Percentiles rank a stretch among this genome's conserved stretches.
phyloP scores from a whole-genome alignment of 306 rosid species.

The Hippophae gyantsensis region DNA sequence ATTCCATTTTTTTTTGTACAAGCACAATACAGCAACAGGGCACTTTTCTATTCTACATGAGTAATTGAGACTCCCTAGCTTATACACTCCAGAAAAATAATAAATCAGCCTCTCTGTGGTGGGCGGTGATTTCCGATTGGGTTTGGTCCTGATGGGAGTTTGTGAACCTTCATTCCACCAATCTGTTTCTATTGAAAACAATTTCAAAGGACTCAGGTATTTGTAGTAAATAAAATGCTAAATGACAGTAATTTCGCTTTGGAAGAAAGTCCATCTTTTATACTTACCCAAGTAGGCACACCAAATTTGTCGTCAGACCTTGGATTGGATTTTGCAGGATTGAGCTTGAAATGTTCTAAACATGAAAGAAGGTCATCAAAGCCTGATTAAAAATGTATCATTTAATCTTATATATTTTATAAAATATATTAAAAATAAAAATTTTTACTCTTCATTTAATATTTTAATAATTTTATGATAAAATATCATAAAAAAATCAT shows the following conservation, averaged over 20 bases:
- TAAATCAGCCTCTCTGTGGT: slow-evolving; percentile 40
- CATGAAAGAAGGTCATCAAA: too few relatives aligned
- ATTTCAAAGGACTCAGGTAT: not conserved
- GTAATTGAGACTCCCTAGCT: slow-evolving; percentile 11
- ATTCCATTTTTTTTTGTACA: slow-evolving; percentile 34
- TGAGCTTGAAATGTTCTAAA: slow-evolving; percentile 32
- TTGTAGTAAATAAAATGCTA: not conserved
- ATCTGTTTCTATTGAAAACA: slow-evolving; percentile 30
- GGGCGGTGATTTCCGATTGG: slow-evolving; percentile 75
- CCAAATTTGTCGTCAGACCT: slow-evolving; percentile 24
- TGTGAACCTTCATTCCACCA: slow-evolving; percentile 35
- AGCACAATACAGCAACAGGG: slow-evolving; percentile 24
- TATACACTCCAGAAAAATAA: slow-evolving; percentile 5
- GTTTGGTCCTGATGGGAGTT: slow-evolving; percentile 70
- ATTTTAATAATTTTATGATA: too few relatives aligned
- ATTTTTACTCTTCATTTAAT: too few relatives aligned
- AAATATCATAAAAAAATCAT: too few relatives aligned
- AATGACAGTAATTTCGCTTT: not conserved
- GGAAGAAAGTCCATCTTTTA: not conserved
- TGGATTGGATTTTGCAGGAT: slow-evolving; percentile 24
- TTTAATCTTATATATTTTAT: too few relatives aligned
- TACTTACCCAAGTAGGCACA: slow-evolving; percentile 37
- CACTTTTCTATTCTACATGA: slow-evolving; percentile 17
- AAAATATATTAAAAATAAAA: too few relatives aligned
- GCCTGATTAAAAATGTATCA: too few relatives aligned